These are phyloP conservation scores for Fusarium albidum DNA, from an alignment of 2,329 filamentous ascomycete species.

Conservation along the genomic window DNA sequence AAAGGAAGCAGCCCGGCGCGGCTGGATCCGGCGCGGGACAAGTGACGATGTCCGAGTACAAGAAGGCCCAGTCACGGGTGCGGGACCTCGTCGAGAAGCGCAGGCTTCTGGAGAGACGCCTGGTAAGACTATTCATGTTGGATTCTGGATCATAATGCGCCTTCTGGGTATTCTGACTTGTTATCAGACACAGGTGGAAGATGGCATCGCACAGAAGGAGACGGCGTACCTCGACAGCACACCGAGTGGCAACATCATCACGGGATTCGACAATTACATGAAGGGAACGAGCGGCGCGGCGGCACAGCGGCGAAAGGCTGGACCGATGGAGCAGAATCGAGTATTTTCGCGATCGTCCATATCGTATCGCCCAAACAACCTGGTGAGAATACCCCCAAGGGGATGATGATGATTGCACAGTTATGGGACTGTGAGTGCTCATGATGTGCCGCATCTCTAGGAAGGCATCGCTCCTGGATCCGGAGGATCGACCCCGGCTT, in stretches of 20 bases:
- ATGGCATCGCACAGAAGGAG: conserved; percentile 85
- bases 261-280: conserved; percentile 97
- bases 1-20: conserved; percentile 41
- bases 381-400: conserved; percentile 39
- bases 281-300: conserved; percentile 78
- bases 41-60: conserved; percentile 56
- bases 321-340: conserved; percentile 73
- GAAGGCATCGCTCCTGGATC: conserved; percentile 47
- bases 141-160: conserved; percentile 44
- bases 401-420: background rate
- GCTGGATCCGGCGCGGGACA: conserved; percentile 40
- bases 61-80: conserved; percentile 58
- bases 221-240: conserved; percentile 91
- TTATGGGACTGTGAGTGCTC: conserved; percentile 5
- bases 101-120: conserved; percentile 47
- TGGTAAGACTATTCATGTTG: conserved; percentile 41
- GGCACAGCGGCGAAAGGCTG: conserved; percentile 70
- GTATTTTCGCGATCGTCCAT: conserved; percentile 76
- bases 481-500: conserved; percentile 46
- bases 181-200: conserved; percentile 64
- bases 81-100: conserved; percentile 57
- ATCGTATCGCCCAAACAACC: conserved; percentile 61
- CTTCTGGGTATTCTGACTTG: conserved; percentile 21
- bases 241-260: conserved; percentile 91
- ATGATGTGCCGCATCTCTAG: conserved; percentile 14